phyloP scores from a whole-genome alignment of 2,329 filamentous ascomycete genomes.

The Neofusicoccum kwambonambiense region DNA sequence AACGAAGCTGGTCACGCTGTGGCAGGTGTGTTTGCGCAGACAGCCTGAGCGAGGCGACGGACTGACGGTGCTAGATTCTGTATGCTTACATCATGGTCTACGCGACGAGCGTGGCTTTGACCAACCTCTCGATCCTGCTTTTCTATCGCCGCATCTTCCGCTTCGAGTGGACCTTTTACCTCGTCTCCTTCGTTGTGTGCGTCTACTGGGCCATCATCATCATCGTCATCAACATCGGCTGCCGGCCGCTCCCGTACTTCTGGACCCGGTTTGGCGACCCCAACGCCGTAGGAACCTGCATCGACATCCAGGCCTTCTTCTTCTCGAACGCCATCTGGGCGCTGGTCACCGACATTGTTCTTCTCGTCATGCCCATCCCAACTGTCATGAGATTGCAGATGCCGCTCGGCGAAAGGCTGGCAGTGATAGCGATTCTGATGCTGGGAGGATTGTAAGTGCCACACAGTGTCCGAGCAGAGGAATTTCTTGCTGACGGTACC shows the following conservation, averaged over 20 bases:
- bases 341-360: constrained; percentile 35
- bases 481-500: neutral
- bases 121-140: constrained; percentile 53
- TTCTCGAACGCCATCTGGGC: constrained; percentile 47
- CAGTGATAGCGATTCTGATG: constrained; percentile 11
- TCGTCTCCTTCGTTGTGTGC: constrained; percentile 44
- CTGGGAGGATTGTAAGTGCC: constrained; percentile 18
- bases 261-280: constrained; percentile 45
- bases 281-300: constrained; percentile 38
- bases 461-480: too few species aligned
- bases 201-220: constrained; percentile 48
- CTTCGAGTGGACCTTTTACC: constrained; percentile 47
- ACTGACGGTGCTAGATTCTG: neutral
- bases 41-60: too few species aligned
- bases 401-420: constrained; percentile 17
- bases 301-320: constrained; percentile 50
- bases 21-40: neutral
- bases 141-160: constrained; percentile 57
- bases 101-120: constrained; percentile 55
- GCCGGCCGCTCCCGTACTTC: constrained; percentile 47
- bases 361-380: constrained; percentile 35
- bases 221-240: constrained; percentile 39
- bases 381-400: constrained; percentile 32
- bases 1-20: neutral
- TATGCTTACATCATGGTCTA: constrained; percentile 40